A percentile compares a stretch with the other conserved stretches of the same genome.
phyloP scores from a whole-genome alignment of 2,329 filamentous ascomycete species.

The Diaporthe sp. region DNA sequence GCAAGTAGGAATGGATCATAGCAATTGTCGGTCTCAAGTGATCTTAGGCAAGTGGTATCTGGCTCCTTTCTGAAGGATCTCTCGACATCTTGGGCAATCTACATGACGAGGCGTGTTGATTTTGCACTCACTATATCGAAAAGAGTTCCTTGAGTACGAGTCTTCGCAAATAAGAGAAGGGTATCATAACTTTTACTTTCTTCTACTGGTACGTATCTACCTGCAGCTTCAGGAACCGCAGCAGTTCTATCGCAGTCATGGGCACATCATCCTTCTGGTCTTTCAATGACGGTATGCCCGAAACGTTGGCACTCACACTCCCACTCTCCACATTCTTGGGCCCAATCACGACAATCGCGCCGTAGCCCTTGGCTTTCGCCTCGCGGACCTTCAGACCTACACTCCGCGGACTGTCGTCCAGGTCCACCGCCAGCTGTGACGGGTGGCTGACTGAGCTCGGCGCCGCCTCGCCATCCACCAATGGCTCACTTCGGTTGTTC shows the following conservation, averaged over 20 bases:
- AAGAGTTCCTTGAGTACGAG: neutral
- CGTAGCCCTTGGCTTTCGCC: conserved; percentile 79
- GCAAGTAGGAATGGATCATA: neutral
- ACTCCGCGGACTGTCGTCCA: conserved; percentile 73
- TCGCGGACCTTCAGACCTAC: conserved; percentile 78
- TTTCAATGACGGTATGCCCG: conserved; percentile 46
- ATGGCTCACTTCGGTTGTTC: conserved; percentile 45
- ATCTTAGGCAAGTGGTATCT: neutral
- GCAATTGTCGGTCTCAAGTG: neutral
- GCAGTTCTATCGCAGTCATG: conserved; percentile 60
- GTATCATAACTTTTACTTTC: conserved; percentile 34
- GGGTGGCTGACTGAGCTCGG: conserved; percentile 58
- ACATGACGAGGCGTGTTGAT: neutral
- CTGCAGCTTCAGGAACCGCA: conserved; percentile 59
- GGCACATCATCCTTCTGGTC: conserved; percentile 49
- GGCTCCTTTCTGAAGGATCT: neutral
- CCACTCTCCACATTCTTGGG: conserved; percentile 70
- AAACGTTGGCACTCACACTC: conserved; percentile 65
- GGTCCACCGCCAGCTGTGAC: conserved; percentile 75
- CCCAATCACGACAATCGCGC: conserved; percentile 80
- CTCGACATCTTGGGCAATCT: too few relatives aligned
- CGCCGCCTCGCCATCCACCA: conserved; percentile 51
- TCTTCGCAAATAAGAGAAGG: neutral
- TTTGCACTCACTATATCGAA: neutral
- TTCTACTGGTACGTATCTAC: conserved; percentile 62